Percentiles rank a stretch among this genome's conserved stretches.
phyloP scores from a whole-genome alignment of 129 eudicot species.

The Lactuca saligna region DNA sequence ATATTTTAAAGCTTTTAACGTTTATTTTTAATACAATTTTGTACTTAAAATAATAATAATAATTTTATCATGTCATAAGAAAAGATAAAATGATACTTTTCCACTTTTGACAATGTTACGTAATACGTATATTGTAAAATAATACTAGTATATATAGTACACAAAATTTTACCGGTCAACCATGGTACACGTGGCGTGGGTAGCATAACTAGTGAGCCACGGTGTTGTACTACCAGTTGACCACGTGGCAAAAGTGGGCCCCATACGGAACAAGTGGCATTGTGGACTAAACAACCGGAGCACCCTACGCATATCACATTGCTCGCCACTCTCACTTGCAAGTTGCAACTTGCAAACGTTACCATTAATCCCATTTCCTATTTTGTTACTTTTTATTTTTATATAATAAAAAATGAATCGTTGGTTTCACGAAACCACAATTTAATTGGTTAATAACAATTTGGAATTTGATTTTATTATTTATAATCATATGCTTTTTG shows the following conservation, averaged over 20 bases:
- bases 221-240: conserved; percentile 1
- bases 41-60: too few relatives aligned
- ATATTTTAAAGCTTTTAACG: too few relatives aligned
- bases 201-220: background rate
- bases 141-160: too few relatives aligned
- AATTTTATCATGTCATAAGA: too few relatives aligned
- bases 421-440: background rate
- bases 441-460: too few relatives aligned
- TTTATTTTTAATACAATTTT: too few relatives aligned
- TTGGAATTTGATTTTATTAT: too few relatives aligned
- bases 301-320: conserved; percentile 10
- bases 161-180: too few relatives aligned
- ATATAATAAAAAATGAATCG: background rate
- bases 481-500: too few relatives aligned
- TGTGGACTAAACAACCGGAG: conserved; percentile 12
- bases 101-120: background rate
- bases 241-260: conserved; percentile 4
- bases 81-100: too few relatives aligned
- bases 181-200: background rate
- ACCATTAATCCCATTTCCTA: background rate
- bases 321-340: background rate
- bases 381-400: background rate
- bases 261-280: conserved; percentile 9
- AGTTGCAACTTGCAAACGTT: background rate
- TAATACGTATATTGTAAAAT: background rate